Evolutionary conservation across 495 filamentous ascomycete genomes (phyloP).

Genomic region (Penicillium steckii): DNA sequence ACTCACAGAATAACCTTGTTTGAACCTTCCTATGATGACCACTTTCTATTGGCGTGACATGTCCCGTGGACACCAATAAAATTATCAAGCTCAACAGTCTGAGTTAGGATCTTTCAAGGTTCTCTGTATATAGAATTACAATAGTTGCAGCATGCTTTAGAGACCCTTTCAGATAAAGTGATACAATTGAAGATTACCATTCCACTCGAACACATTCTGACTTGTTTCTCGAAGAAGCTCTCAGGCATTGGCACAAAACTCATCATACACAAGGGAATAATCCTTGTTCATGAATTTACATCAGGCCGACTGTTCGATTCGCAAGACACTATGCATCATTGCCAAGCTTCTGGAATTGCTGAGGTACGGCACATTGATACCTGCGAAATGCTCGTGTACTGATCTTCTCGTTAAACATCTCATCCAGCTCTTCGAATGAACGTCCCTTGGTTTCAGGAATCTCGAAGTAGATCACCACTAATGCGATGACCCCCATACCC

Average conservation of each 20-base stretch:
- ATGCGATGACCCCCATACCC: neutral
- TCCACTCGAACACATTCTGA: no score
- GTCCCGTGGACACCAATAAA: slow-evolving; percentile 26
- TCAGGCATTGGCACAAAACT: no score
- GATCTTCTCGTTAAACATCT: slow-evolving; percentile 13
- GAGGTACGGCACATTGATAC: slow-evolving; percentile 3
- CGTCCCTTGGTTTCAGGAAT: slow-evolving; percentile 29
- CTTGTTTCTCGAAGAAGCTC: no score
- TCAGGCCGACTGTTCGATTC: neutral
- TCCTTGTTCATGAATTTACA: no score
- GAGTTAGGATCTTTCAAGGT: slow-evolving; percentile 17
- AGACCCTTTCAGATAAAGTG: no score
- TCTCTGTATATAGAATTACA: no score
- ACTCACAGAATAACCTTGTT: neutral
- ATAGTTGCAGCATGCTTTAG: no score
- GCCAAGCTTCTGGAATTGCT: slow-evolving; percentile 1
- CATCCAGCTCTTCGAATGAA: slow-evolving; percentile 25
- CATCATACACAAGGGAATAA: no score
- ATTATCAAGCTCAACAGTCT: slow-evolving; percentile 41
- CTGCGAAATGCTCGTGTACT: slow-evolving; percentile 10
- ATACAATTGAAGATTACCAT: no score
- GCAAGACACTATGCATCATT: neutral
- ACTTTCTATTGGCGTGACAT: slow-evolving; percentile 28
- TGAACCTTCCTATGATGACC: slow-evolving; percentile 30
- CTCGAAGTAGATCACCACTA: slow-evolving; percentile 18